Evolutionary conservation across 2,329 filamentous ascomycete species (phyloP).

Genomic region (Calonectria ilicicola): DNA sequence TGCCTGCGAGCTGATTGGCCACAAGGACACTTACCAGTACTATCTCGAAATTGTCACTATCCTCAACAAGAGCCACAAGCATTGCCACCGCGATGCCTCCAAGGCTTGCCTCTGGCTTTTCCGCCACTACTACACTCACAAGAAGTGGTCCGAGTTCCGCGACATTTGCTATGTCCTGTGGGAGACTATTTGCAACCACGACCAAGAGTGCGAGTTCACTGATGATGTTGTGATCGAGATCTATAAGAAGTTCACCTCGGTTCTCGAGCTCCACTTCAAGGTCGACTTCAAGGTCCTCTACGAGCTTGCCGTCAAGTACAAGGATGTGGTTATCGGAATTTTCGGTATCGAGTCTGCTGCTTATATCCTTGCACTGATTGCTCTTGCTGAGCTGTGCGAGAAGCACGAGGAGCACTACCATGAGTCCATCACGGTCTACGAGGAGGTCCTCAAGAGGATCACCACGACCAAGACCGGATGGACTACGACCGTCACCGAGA

Average conservation of each 20-base stretch:
- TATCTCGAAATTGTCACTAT: conserved; percentile 52
- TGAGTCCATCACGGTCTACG: conserved; percentile 59
- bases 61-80: conserved; percentile 45
- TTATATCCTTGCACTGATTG: conserved; percentile 48
- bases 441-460: conserved; percentile 55
- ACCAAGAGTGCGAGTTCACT: conserved; percentile 50
- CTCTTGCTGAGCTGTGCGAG: conserved; percentile 60
- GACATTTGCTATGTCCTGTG: conserved; percentile 59
- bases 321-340: conserved; percentile 56
- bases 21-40: conserved; percentile 49
- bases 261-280: conserved; percentile 57
- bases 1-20: conserved; percentile 40
- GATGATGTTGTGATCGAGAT: conserved; percentile 56
- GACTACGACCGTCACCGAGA: conserved; percentile 41
- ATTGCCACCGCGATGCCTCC: conserved; percentile 56
- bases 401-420: conserved; percentile 54
- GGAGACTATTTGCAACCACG: conserved; percentile 53
- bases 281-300: conserved; percentile 55
- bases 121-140: conserved; percentile 56
- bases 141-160: conserved; percentile 59
- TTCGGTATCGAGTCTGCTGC: conserved; percentile 46
- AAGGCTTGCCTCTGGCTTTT: conserved; percentile 59
- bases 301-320: conserved; percentile 61
- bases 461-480: conserved; percentile 48
- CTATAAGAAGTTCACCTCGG: conserved; percentile 58